phyloP scores from a whole-genome alignment of 139 green algal species.

The Gonium pectorale region DNA sequence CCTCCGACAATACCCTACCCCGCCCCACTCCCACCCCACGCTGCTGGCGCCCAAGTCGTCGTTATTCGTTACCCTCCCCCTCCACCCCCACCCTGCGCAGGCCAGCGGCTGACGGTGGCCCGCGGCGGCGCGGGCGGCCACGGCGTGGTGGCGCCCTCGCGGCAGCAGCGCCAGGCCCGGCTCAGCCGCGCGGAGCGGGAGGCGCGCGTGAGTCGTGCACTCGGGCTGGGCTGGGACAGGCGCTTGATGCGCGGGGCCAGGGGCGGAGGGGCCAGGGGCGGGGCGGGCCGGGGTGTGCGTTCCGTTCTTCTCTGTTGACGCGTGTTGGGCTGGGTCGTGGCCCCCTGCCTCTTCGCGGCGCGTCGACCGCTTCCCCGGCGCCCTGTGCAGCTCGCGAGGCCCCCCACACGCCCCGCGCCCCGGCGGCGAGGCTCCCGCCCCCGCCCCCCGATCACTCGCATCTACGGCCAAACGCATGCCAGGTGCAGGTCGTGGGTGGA shows the following conservation, averaged over 20 bases:
- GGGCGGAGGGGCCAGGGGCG: background rate
- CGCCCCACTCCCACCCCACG: background rate
- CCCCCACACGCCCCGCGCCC: too few species aligned
- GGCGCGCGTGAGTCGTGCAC: constrained; percentile 20
- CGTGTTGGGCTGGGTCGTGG: too few species aligned
- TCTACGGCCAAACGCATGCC: too few species aligned
- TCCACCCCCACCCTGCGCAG: background rate
- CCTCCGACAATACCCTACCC: background rate
- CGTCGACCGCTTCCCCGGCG: too few species aligned
- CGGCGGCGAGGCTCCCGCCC: too few species aligned
- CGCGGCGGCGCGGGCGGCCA: constrained; percentile 70
- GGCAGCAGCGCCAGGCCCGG: constrained; percentile 32
- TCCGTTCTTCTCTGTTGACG: too few species aligned
- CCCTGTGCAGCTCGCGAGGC: too few species aligned
- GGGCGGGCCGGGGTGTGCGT: background rate
- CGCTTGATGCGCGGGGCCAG: background rate
- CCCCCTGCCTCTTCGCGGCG: too few species aligned
- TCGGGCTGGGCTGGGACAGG: background rate
- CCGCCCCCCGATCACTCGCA: too few species aligned
- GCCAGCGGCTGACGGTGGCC: constrained; percentile 70
- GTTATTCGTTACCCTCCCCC: too few species aligned
- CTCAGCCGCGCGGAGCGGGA: constrained; percentile 44
- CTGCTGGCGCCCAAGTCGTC: background rate
- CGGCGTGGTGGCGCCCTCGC: constrained; percentile 65
- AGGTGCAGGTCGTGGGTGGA: too few species aligned